Base-by-base conservation (phyloP, 1,139 yeast genomes). In the Yamadazyma sp. region DNA sequence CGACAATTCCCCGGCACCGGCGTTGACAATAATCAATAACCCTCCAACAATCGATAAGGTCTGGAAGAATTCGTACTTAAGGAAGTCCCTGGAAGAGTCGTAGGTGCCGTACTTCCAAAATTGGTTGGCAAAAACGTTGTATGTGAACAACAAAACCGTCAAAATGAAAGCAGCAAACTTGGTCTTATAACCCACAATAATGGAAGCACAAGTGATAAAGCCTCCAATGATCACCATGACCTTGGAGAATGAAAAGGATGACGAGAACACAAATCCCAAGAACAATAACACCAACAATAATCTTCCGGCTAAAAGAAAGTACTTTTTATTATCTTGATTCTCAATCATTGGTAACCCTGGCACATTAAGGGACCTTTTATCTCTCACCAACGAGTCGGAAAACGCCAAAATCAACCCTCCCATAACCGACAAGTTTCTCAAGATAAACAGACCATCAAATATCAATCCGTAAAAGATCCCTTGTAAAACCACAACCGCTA, bases 11-110 rank as follows among this genome's bases (percentile, higher is more conserved):
- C 98, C 98, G 30, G 98, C 97, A 48, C 98, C 98, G 7, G 96
- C 88, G 64, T 86, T 88, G 48, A 88, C 96, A 48, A 94, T 86
- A 53, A 92, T 71, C 47, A 92, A 68, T 50, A 92, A 77, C 2
- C 97, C 98, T 39, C 98, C 98, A 42, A 92, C 92, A 60, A 92
- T 92, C 43, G 95, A 85, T 57, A 92, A 74, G 31, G 96, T 88
- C 67, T 92, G 98, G 76, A 87, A 92, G 62, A 87, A 88, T 61
- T 89, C 97, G 62, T 90, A 92, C 61, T 88, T 86, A 61, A 89
- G 70, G 63, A 83, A 87, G 65, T 92, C 98, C 56, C 97, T 81
- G 63, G 84, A 80, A 23, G 94, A 80, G 55, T 85, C 88, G 45
- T 74, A 76, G 37, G 80, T 61, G 34, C 77, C 75, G 58, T 80